Base-by-base conservation (phyloP, 2,329 filamentous ascomycete genomes). In the Aspergillus sp. region DNA sequence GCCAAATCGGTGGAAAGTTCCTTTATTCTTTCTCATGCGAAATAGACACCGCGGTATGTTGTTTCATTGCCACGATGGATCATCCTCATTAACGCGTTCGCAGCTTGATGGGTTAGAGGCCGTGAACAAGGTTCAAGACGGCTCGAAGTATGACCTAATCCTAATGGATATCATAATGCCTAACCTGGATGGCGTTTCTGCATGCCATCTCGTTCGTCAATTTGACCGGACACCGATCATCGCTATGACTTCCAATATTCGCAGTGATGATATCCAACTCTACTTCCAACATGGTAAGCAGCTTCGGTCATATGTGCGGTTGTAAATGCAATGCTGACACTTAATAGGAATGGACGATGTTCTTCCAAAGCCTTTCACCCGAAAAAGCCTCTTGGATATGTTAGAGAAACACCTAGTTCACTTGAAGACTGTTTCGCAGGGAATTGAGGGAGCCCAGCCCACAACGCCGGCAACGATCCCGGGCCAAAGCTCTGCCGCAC, bases 81-180 rank as follows among this genome's bases (percentile, higher is more conserved):
- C 48, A 51, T 45, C 21, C 19, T 50, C 4, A 57, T 40, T 64
- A 52, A 63, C 31, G 19, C 51, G 17, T 8, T 21, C 31, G n/a
- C 60, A 96, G 87, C 84, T 89, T 61, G 90, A 99, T 73, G 95
- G 95, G 48, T 81, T 96, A 45, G 91, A 97, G 72, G 95, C 95
- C 52, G 93, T 96, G 49, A 91, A 89, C 70, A 95, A 95, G 71
- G 88, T 96, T 69, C 86, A 87, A 63, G 77, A 79, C 41, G 85
- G 85, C 6, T 80, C 81, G 5, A 87, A 87, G 64, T 88, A 87
- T 65, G 86, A 88, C 68, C 71, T 88, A 59, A 91, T 93, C 62
- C 84, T 93, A 61, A 93, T 93, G 90, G 90, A 95, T 70, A 93
- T 99, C 63, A 96, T 99, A 66, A 98, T 99, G 95, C 95, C 95